Percentiles rank a stretch among this genome's conserved stretches.
Conservation (phyloP, 2,329 filamentous ascomycete genomes). For the Arthrobotrys musiformis region DNA sequence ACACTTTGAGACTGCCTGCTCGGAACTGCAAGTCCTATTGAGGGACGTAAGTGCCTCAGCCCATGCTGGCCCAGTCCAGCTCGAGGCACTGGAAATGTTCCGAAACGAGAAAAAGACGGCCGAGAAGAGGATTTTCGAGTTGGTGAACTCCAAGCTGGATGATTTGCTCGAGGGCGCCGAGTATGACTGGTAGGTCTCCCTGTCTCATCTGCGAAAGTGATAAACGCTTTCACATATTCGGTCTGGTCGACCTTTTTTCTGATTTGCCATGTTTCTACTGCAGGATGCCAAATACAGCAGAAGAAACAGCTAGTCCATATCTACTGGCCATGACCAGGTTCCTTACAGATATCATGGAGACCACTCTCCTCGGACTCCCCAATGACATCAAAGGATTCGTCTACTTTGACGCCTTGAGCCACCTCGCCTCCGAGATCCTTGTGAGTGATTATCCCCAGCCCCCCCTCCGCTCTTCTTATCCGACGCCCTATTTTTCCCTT, state of each 20-base stretch:
- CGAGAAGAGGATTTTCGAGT: constrained; percentile 96
- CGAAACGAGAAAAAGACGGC: constrained; percentile 91
- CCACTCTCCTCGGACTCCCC: constrained; percentile 89
- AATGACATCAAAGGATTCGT: constrained; percentile 97
- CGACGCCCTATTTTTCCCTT: constrained; percentile 3
- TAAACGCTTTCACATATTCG: neutral
- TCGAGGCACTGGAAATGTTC: constrained; percentile 87
- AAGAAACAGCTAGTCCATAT: constrained; percentile 82
- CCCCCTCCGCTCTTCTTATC: constrained; percentile 37
- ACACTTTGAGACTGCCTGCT: constrained; percentile 93
- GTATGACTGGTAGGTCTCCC: constrained; percentile 79
- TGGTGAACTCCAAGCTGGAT: constrained; percentile 98
- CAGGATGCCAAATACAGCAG: constrained; percentile 69
- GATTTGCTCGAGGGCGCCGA: constrained; percentile 96
- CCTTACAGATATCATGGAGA: constrained; percentile 94
- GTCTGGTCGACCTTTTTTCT: constrained; percentile 23
- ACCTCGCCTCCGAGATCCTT: constrained; percentile 86
- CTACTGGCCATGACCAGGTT: constrained; percentile 95
- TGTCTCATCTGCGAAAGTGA: constrained; percentile 57
- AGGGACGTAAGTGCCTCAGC: constrained; percentile 78
- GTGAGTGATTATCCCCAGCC: constrained; percentile 64
- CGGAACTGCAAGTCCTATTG: constrained; percentile 87
- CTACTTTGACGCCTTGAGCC: constrained; percentile 94
- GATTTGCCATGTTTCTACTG: constrained; percentile 55
- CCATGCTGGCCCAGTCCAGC: constrained; percentile 76